Evolutionary conservation across 306 rosid genomes (phyloP), one percentile per base, ranked within the genome.

Genomic region (Acacia melanoxylon): DNA sequence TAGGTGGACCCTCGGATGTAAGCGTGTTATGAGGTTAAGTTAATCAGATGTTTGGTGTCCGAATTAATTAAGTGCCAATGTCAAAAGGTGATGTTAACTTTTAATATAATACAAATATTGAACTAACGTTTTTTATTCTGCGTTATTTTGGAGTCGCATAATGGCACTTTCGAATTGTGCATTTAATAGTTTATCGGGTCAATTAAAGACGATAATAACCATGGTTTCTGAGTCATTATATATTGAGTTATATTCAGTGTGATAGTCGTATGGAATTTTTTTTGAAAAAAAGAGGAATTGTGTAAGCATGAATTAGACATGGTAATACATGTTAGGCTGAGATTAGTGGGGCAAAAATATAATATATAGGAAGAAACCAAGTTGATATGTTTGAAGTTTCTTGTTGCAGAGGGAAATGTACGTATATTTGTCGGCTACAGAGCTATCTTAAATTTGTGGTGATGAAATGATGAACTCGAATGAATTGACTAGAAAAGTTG

Each of bases 1-100:
- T 84, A 31, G 84, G 88, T 61, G 67, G 87, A 77, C 83, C 79
- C 84, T 83, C 85, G 88, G 89, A 87, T 69, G 82, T 71, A 69
- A 81, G 45, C 24, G 54, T 73, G 49, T 73, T n/a, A 74, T 82
- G 77, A 76, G 77, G 78, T 49, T 22, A 58, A 67, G 78, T 66
- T 80, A 80, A 86, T 77, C 31, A 45, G 61, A 35, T 45, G 8
- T 75, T 84, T 88, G 78, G 85, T 75, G 70, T 88, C 91, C 89
- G 81, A 58, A 58, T 58, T 58, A 80, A 81, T 83, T 83, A 83
- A 42, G 54, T 74, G 72, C 44, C 59, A 75, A 73, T 80, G 85
- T 83, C 72, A 73, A 33, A 68, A 58, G 70, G 12, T 68, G 86
- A 80, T 72, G 77, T 44, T 72, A 78, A 71, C 69, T 71, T 49